phyloP scores from a whole-genome alignment of 148 eudicot species.

The Cornus suecica region DNA sequence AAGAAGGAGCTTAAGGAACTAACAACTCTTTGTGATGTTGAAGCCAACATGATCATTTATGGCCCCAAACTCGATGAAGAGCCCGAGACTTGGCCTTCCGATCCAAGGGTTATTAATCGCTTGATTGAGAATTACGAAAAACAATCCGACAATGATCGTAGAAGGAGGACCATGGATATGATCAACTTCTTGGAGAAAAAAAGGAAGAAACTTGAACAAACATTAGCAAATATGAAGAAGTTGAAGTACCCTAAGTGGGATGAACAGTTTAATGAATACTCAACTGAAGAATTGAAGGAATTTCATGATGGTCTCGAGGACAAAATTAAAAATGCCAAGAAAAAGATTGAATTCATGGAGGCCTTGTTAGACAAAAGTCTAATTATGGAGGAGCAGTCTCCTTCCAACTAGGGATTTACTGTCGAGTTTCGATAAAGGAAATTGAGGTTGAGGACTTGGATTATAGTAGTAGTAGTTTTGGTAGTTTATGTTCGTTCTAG shows the following conservation, averaged over 20 bases:
- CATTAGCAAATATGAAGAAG: constrained; percentile 2
- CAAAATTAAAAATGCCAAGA: constrained; percentile 6
- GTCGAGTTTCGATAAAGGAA: no score
- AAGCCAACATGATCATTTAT: constrained; percentile 34
- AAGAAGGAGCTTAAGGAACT: constrained; percentile 37
- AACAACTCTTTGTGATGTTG: constrained; percentile 36
- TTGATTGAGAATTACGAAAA: constrained; percentile 11
- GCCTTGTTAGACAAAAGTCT: no score
- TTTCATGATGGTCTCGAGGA: background rate
- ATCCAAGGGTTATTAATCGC: background rate
- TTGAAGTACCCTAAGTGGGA: constrained; percentile 17
- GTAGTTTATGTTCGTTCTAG: no score
- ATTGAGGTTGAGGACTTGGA: no score
- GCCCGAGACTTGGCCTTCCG: constrained; percentile 32
- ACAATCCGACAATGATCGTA: background rate
- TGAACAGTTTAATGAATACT: background rate
- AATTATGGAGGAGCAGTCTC: no score
- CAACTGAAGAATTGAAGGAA: constrained; percentile 3
- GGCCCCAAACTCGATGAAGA: constrained; percentile 15
- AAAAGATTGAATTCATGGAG: constrained; percentile 5
- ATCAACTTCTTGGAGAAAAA: background rate
- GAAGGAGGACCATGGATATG: background rate
- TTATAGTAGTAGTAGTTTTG: no score
- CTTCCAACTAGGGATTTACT: no score
- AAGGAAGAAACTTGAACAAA: constrained; percentile 8